Evolutionary conservation across 1,284 basidiomycete genomes (phyloP), one percentile per base, ranked within the genome.

Genomic region (Trametes pubescens): DNA sequence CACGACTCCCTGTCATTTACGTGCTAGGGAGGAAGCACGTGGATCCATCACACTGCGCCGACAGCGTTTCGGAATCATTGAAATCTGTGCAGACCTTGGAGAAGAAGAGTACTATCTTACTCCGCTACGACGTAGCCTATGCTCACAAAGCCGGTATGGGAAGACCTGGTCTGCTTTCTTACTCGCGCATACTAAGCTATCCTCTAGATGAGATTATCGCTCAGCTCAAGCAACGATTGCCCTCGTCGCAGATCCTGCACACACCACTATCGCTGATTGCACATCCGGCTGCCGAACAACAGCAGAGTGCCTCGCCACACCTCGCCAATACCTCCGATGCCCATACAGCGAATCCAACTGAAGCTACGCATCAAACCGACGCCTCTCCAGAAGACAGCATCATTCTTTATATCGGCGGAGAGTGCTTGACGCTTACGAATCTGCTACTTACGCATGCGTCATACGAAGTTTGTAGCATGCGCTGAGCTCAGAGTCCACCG

Each of bases 71-170:
- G 8, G 73, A 76, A 32, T 69, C 78, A 8, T 68, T 84, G 44
- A 65, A 74, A 14, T 57, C 65, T 0, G 7, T 62, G 24, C 22
- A 51, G 57, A 43, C 65, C 40, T 67, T 38, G 7, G 26, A 54
- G 0, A 53, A 49, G 29, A 68, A 70, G 34, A n/a, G n/a, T n/a
- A 69, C 67, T 6, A 72, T 90, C 8, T 72, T 90, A 0, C 75
- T 99, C 11, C 85, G 87, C 32, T 90, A 92, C 75, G 94, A 98
- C 70, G 94, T 98, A 0, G 87, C 82, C 0, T 96, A 93, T 74
- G 83, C 90, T n/a, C 87, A 95, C 78, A 73, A 79, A 57, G 82
- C 87, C 69, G 86, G 92, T 91, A 66, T 22, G 62, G 24, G 0
- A 4, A 9, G 16, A 21, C 18, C 11, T 16, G 9, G 10, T 32